These are phyloP conservation scores for Acanthamoeba healyi DNA, from an alignment of 208 protist genomes.

Conservation along the genomic window DNA sequence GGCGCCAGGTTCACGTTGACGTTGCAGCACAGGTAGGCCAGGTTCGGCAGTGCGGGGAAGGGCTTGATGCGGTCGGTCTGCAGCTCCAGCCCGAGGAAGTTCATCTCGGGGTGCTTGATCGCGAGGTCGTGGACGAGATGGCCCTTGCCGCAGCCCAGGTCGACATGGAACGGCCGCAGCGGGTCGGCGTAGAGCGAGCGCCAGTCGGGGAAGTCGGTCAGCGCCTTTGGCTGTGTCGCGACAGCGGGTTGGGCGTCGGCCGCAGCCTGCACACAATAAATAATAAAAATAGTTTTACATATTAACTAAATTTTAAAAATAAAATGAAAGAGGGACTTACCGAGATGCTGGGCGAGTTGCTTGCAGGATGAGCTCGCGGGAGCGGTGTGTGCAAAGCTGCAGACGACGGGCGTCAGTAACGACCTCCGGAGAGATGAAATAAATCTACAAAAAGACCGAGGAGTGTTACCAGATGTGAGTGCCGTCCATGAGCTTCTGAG, in stretches of 20 bases:
- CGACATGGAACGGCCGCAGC: neutral
- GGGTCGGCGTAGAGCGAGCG: constrained; percentile 23
- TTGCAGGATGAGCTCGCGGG: no score
- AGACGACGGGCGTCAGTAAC: no score
- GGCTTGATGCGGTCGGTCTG: constrained; percentile 3
- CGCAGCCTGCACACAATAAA: neutral
- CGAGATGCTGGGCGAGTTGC: no score
- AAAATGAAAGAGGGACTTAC: no score
- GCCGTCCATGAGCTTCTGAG: no score
- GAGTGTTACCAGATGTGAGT: no score
- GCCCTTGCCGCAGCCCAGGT: constrained; percentile 47
- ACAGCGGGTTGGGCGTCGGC: constrained; percentile 5
- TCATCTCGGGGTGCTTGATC: constrained; percentile 26
- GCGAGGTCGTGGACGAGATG: constrained; percentile 4
- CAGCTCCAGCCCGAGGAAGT: constrained; percentile 40
- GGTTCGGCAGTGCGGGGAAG: neutral
- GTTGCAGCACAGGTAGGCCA: neutral
- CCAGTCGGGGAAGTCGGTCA: neutral
- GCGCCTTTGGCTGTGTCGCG: neutral
- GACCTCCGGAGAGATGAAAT: no score
- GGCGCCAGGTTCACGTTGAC: no score
- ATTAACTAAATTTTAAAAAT: neutral
- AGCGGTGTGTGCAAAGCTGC: no score
- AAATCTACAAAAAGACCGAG: no score
- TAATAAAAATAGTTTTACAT: neutral